These are phyloP conservation scores for Taphrina deformans DNA, from an alignment of 1,139 yeast genomes.

Conservation along the genomic window DNA sequence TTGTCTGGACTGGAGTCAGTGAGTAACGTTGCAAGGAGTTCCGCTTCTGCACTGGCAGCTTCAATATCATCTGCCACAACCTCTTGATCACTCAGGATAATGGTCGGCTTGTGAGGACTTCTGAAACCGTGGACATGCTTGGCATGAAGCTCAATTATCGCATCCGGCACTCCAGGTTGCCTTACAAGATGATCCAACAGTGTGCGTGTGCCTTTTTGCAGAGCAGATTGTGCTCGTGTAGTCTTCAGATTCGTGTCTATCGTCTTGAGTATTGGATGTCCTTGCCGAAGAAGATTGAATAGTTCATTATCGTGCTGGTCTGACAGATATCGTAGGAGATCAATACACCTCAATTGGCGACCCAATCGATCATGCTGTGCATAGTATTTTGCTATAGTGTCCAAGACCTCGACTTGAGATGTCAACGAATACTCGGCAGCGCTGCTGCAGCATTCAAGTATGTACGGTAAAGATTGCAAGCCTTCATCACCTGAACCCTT, in stretches of 20 bases:
- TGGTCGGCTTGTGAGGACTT: constrained; percentile 16
- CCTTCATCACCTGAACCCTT: constrained; percentile 31
- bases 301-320: constrained; percentile 21
- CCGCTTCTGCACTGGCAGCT: constrained; percentile 23
- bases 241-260: constrained; percentile 15
- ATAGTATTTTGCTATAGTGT: constrained; percentile 21
- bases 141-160: constrained; percentile 21
- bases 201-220: constrained; percentile 18
- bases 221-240: constrained; percentile 10
- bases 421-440: constrained; percentile 11
- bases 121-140: constrained; percentile 15
- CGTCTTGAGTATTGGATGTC: constrained; percentile 6
- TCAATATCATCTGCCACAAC: constrained; percentile 14
- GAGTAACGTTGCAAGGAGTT: constrained; percentile 10
- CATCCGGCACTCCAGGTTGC: constrained; percentile 23
- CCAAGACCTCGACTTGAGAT: constrained; percentile 20
- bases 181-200: constrained; percentile 22
- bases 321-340: constrained; percentile 27
- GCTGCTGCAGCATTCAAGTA: constrained; percentile 24
- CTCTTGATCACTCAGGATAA: constrained; percentile 12
- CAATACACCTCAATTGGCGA: constrained; percentile 24
- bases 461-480: constrained; percentile 11
- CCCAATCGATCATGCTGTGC: background rate
- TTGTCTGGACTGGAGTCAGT: constrained; percentile 5
- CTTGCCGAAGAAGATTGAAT: constrained; percentile 8